Evolutionary conservation across 2,329 filamentous ascomycete genomes (phyloP), one percentile per base, ranked within the genome.

Genomic region (Pseudogymnoascus sp.): DNA sequence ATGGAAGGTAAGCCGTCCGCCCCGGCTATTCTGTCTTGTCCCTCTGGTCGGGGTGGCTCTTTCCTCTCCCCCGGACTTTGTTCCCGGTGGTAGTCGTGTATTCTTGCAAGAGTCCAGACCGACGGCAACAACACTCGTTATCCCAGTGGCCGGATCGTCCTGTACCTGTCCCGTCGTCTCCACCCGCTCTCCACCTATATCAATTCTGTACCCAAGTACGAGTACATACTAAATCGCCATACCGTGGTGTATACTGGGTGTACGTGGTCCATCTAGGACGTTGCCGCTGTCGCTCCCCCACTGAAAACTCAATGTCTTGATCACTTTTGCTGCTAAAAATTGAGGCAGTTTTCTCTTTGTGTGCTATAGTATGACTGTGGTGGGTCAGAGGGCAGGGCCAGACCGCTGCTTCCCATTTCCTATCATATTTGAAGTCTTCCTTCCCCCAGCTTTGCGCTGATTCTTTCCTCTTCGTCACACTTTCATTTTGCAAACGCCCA

Each of bases 321-420:
- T 17, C n/a, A 8, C n/a, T n/a, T 55, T 31, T 33, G 13, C 29
- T 4, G 9, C 48, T 17, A 33, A 13, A 55, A 33, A 33, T 10
- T 55, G 48, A 55, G 29, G 27, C 48, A 33, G 48, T 55, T 55
- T 33, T 33, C 48, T 33, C 9, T 17, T 55, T 55, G 48, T 33
- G 48, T 55, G 48, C 48, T 33, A 31, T 33, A 55, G 48, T 33
- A 55, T 55, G 48, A 17, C 29, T 33, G 2, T 17, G 29, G 48
- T 55, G 48, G 48, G 48, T 55, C 48, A 55, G n/a, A 55, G 48
- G 48, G 48, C 48, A 55, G 27, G 29, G 48, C 48, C 48, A 55
- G 48, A 33, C 29, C 48, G 48, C 29, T 7, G 48, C 44, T 12
- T 17, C 8, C 48, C 21, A 21, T 33, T 2, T 55, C 2, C n/a